Evolutionary conservation across 2,329 filamentous ascomycete species (phyloP).

Genomic region (Colletotrichum lini): DNA sequence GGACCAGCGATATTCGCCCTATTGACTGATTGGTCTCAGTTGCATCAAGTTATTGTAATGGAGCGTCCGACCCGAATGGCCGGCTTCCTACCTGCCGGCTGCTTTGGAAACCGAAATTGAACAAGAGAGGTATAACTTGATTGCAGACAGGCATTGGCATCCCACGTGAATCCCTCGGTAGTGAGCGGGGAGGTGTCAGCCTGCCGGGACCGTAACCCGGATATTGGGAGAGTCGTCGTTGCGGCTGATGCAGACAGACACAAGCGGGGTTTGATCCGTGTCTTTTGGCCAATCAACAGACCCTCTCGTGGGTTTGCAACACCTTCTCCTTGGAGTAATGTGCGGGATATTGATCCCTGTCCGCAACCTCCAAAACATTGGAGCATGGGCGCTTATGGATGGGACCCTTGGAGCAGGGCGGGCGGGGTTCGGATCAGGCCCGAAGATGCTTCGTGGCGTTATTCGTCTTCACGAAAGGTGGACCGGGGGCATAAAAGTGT

Average conservation of each 20-base stretch:
- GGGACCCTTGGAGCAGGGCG: no score
- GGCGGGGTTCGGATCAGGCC: no score
- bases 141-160: neutral
- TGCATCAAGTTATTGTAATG: neutral
- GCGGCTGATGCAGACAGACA: neutral
- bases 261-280: neutral
- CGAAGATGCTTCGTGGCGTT: neutral
- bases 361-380: neutral
- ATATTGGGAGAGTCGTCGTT: neutral
- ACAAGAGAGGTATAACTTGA: neutral
- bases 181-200: neutral
- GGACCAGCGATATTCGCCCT: neutral
- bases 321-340: constrained; percentile 10
- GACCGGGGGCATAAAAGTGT: neutral
- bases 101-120: neutral
- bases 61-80: neutral
- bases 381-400: neutral
- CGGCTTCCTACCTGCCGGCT: neutral
- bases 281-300: constrained; percentile 1
- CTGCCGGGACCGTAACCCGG: neutral
- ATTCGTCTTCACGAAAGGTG: neutral
- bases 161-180: neutral
- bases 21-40: neutral
- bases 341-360: constrained; percentile 2
- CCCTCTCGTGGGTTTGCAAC: no score